phyloP scores from a whole-genome alignment of 1,284 basidiomycete species.

The Cryptococcus sp. region DNA sequence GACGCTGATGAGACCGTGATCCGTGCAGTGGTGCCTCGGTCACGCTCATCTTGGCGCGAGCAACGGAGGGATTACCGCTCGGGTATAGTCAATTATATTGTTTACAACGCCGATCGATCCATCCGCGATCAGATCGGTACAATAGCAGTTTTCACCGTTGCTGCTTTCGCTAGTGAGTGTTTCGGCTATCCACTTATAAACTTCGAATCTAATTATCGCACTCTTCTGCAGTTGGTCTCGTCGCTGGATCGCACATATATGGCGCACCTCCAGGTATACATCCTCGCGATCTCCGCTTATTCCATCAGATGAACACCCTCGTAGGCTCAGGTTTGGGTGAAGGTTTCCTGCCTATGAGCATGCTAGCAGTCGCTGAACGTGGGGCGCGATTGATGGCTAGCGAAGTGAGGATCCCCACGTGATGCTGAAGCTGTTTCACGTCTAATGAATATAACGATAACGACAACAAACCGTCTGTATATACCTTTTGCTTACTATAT shows the following conservation, averaged over 20 bases:
- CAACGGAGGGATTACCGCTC: conserved; percentile 13
- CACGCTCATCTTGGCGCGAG: conserved; percentile 10
- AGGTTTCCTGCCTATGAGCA: conserved; percentile 34
- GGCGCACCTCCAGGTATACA: conserved; percentile 22
- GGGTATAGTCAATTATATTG: conserved; percentile 29
- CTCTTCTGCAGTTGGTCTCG: conserved; percentile 29
- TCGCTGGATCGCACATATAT: conserved; percentile 27
- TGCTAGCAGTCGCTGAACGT: conserved; percentile 26
- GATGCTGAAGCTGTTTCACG: not conserved
- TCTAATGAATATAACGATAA: not conserved
- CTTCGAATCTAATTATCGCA: not conserved
- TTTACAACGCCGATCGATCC: conserved; percentile 16
- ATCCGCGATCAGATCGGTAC: conserved; percentile 20
- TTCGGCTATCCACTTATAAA: not conserved
- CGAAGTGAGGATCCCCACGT: conserved; percentile 15
- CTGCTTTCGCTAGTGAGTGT: conserved; percentile 33
- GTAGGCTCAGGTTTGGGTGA: conserved; percentile 37
- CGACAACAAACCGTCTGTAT: not conserved
- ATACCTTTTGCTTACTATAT: not conserved
- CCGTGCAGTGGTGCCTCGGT: not conserved
- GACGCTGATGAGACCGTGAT: not conserved
- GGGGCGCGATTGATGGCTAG: conserved; percentile 33
- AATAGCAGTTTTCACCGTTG: conserved; percentile 25
- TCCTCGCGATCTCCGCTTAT: conserved; percentile 34
- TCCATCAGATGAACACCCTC: conserved; percentile 37